Base-by-base conservation (phyloP, 2,329 filamentous ascomycete species). In the Elsinoe necatrix region DNA sequence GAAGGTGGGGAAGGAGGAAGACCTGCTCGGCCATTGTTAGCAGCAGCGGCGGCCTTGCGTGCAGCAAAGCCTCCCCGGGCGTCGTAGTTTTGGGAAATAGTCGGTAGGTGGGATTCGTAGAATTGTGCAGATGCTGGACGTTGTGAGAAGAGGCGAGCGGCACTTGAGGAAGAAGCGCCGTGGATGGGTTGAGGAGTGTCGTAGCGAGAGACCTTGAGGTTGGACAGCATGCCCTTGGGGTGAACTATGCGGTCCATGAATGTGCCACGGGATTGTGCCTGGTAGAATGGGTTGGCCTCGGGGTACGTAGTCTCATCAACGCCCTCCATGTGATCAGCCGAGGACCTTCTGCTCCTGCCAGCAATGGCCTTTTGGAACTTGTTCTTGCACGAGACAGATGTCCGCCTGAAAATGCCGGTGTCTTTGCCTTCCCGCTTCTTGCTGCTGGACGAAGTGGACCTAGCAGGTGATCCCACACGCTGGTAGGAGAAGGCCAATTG, bases 131-230 rank as follows among this genome's bases (percentile, higher is more conserved):
- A 57, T n/a, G 54, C 47, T 23, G 59, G 54, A 25, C 54, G 39
- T 52, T 60, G 57, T 25, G 58, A 41, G 57, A 54, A n/a, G 54
- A 59, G 21, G 37, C 55, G 23, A 42, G 56, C 12, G 42, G 57
- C 18, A 54, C 52, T 20, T 39, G 55, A 31, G 16, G 56, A 54
- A 23, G 57, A 54, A n/a, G 57, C 42, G n/a, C 51, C 55, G 52
- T 59, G 55, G 25, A 54, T 54, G n/a, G 59, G 59, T 31, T 57
- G 55, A 20, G 59, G 59, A 34, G 59, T 61, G 56, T 61, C 59
- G 34, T 61, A 57, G 51, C 59, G 39, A 3, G 58, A 57, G 42
- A 41, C 31, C 56, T 61, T 61, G 12, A 56, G 54, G 29, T 47
- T 56, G 18, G 39, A 48, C 18, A 56, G 27, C 41, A 57, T 54